Base-by-base conservation (phyloP, 768 basidiomycete genomes). In the Mycena olivaceomarginata region DNA sequence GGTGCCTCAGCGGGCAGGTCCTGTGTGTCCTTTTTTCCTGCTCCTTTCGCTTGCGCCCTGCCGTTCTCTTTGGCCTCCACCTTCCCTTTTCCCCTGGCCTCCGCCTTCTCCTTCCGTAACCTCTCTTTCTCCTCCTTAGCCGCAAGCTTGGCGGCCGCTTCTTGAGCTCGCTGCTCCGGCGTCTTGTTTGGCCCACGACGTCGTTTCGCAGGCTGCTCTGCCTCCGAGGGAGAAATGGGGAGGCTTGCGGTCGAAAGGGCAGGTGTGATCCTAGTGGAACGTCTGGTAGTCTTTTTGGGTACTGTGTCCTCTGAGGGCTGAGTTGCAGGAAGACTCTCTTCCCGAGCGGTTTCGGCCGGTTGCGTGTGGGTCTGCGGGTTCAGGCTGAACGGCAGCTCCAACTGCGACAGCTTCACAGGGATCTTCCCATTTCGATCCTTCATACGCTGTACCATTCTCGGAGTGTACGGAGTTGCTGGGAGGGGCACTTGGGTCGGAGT, bases 391-490 rank as follows among this genome's bases (percentile, higher is more conserved):
- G 78, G 74, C 11, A 39, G 72, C 40, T 76, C 67, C 6, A 76
- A 43, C 45, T 79, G 67, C 11, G 75, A 67, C 11, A 76, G 37
- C 65, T 46, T 66, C 51, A 70, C 74, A n/a, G 76, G 82, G 46
- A 83, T 72, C 69, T 82, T 85, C 1, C 88, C 88, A 64, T 82
- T 76, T 20, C 89, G 86, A 63, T 85, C 83, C 83, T 86, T 90
- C 86, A 89, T 90, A 65, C 87, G 85, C 62, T 84, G 86, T 16
- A 85, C 73, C 13, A 88, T 82, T 11, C 87, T 85, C 7, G 84
- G 83, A 22, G 82, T 84, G 70, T 84, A 83, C 46, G 71, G 75
- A 62, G 67, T 37, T 31, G 18, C 46, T 48, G 59, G 71, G 8
- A n/a, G 60, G 48, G 65, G 2, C 25, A 20, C 16, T 39, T 83